Evolutionary conservation across 2,329 filamentous ascomycete species (phyloP), one percentile per base, ranked within the genome.

Genomic region (Epichloe sibirici): DNA sequence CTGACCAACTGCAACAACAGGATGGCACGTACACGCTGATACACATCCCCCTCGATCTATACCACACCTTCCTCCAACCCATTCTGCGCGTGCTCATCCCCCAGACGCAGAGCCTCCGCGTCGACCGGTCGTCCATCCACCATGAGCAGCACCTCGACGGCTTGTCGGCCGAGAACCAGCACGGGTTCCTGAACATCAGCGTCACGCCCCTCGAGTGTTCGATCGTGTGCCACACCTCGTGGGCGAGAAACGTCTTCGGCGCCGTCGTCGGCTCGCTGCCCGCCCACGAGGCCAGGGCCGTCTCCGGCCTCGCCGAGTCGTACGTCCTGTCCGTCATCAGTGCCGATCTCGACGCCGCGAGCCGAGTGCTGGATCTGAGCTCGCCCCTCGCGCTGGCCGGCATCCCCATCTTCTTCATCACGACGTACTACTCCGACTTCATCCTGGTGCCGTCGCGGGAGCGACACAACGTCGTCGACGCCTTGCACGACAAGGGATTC

Each of bases 341-440:
- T 57, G 86, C 90, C 59, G 90, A 90, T 7, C 83, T 95, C 60
- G 90, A 96, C 65, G 90, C 91, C 9, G 90, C 90, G 6, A 89
- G 90, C 60, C 81, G 90, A 52, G 91, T 98, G 6, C 80, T 96
- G 61, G 91, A 97, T 64, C 70, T 98, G 56, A 96, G 90, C 7
- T 90, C 85, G 51, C 93, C 91, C 5, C 76, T 97, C 35, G 91
- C 93, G 31, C 77, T 96, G 65, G 91, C 91, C 48, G 88, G 89
- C 60, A 93, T 97, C 50, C 88, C 91, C 51, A 95, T 98, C 64
- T 96, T 97, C 74, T 97, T 97, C 77, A 95, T 96, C 66, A 96
- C 91, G 3, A 96, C 90, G 35, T 98, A 97, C 70, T 97, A 95
- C 70, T 93, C 88, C 37, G 91, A 98, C 71, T 97, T 95, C 69